Percentiles rank a stretch among this genome's conserved stretches.
These are phyloP conservation scores for Pleurotus tuber-regium DNA, from an alignment of 768 basidiomycete genomes.

Conservation along the genomic window DNA sequence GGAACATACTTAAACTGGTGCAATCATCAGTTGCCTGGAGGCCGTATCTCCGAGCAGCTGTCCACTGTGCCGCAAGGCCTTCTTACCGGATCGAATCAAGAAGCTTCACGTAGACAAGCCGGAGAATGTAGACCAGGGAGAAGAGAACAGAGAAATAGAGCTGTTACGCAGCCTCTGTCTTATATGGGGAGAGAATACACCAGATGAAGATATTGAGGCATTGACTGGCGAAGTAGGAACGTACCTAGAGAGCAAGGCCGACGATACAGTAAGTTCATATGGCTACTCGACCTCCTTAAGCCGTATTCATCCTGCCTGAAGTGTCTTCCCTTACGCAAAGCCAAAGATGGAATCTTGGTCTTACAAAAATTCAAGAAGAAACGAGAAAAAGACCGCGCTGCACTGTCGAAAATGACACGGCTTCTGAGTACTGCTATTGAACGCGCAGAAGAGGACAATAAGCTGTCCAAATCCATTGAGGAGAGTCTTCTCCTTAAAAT, in stretches of 20 bases:
- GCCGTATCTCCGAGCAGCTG: conserved; percentile 51
- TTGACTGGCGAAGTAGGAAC: conserved; percentile 45
- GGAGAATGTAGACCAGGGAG: conserved; percentile 19
- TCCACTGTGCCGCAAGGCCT: conserved; percentile 66
- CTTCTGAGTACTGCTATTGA: conserved; percentile 2
- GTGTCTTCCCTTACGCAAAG: conserved; percentile 28
- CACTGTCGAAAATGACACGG: not conserved
- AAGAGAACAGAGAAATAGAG: conserved; percentile 33
- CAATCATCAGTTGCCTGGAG: conserved; percentile 47
- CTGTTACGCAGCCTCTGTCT: conserved; percentile 34
- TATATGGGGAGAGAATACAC: conserved; percentile 35
- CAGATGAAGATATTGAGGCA: conserved; percentile 31
- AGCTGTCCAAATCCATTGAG: conserved; percentile 6
- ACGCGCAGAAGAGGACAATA: conserved; percentile 8
- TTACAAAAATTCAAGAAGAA: conserved; percentile 12
- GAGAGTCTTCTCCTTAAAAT: conserved; percentile 2
- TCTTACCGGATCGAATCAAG: conserved; percentile 55
- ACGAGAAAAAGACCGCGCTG: conserved; percentile 4
- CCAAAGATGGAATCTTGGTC: conserved; percentile 14
- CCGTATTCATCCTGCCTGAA: conserved; percentile 15
- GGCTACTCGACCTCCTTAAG: conserved; percentile 14
- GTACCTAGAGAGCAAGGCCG: conserved; percentile 45
- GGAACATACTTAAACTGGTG: conserved; percentile 9
- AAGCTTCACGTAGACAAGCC: conserved; percentile 63
- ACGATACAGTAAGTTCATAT: conserved; percentile 36